Base-by-base conservation (phyloP, 768 basidiomycete species). In the Strobilomyces dryophilus region DNA sequence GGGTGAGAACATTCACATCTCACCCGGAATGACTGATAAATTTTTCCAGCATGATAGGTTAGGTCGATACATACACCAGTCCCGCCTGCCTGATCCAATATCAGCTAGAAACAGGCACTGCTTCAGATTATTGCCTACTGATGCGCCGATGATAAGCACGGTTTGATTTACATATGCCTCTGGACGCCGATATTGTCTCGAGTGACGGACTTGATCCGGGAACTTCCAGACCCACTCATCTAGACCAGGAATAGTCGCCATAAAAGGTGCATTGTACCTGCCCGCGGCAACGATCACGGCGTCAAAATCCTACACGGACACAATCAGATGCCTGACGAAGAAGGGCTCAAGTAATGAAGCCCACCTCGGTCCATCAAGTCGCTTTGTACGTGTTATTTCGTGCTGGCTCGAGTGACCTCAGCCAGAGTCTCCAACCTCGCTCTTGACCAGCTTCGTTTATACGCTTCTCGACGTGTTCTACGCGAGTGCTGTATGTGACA, bases 401-500 rank as follows among this genome's bases (percentile, higher is more conserved):
- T 1, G 53, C 58, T 31, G 24, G 35, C 15, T 43, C 15, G 8
- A 43, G 42, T 9, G 43, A 45, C 43, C 43, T 45, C 15, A 58
- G 32, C 57, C 56, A 58, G 21, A 58, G 56, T 29, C 56, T 41
- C 57, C 56, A 58, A 15, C 57, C 57, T 14, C 43, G 57, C 43
- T 51, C 3, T 31, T n/a, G 27, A 2, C 27, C 43, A 10, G 29
- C 34, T 34, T 53, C 5, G 51, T 71, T 61, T 15, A 61, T 47
- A 0, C 67, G 58, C 52, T 79, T 80, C 52, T 77, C 71, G 29
- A 75, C 64, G 11, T 61, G 63, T 49, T 80, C 78, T 8, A 81
- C 77, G 10, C 78, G 74, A 0, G 79, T 80, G 61, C 76, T 76
- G 62, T 75, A 79, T 3, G 71, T 69, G 1, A 71, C 53, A 26